Conservation (phyloP, 208 protist genomes). For the Porcisia deanei region DNA sequence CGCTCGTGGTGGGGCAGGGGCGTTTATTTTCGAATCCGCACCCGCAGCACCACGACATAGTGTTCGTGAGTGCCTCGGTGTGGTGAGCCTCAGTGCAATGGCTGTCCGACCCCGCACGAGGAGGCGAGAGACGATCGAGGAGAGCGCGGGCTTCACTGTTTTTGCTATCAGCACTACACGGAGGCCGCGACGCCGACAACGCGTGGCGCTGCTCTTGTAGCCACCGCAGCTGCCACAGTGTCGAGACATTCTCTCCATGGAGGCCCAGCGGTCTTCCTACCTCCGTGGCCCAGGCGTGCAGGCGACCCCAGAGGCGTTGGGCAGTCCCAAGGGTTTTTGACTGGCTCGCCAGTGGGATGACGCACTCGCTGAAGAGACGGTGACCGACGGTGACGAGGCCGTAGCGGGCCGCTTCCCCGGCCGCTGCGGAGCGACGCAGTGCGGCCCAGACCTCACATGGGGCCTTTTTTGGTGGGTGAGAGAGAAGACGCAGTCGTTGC, state of each 20-base stretch:
- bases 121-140: neutral
- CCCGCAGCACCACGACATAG: constrained; percentile 32
- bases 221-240: constrained; percentile 37
- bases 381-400: constrained; percentile 40
- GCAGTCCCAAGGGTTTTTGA: constrained; percentile 10
- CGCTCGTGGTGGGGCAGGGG: neutral
- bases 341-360: constrained; percentile 16
- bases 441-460: constrained; percentile 20
- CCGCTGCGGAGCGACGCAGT: constrained; percentile 3
- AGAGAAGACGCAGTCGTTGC: constrained; percentile 14
- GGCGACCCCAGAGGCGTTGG: constrained; percentile 24
- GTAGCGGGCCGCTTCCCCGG: constrained; percentile 28
- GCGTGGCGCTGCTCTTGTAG: constrained; percentile 1
- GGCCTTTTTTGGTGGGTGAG: constrained; percentile 1
- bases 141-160: neutral
- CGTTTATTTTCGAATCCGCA: constrained; percentile 42
- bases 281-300: constrained; percentile 28
- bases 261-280: constrained; percentile 43
- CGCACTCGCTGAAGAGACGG: constrained; percentile 24
- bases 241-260: neutral
- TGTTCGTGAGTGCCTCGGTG: neutral
- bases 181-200: neutral
- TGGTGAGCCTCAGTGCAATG: neutral
- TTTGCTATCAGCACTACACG: neutral
- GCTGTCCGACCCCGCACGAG: too few relatives aligned